Evolutionary conservation across 1,139 yeast species (phyloP).

Genomic region (Blastobotrys apis): DNA sequence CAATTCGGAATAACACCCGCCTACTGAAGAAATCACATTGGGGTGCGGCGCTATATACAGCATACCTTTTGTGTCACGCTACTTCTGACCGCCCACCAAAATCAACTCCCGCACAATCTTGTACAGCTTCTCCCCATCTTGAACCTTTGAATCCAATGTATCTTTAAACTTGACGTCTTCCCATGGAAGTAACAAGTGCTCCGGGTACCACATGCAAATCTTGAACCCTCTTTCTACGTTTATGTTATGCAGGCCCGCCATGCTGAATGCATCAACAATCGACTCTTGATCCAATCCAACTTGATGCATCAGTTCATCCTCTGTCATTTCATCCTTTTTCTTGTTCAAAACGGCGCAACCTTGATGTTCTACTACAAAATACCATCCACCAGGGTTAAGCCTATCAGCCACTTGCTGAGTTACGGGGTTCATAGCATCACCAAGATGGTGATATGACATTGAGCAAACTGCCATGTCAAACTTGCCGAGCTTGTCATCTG

Average conservation of each 20-base stretch:
- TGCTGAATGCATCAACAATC: conserved; percentile 18
- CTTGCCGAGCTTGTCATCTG: conserved; percentile 12
- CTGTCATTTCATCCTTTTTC: neutral
- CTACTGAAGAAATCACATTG: too few species aligned
- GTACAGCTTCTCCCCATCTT: conserved; percentile 17
- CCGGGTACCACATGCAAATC: conserved; percentile 25
- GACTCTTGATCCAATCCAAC: conserved; percentile 23
- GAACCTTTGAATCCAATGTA: neutral
- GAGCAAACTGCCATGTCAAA: conserved; percentile 31
- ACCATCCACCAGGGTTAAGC: conserved; percentile 26
- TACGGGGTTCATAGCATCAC: conserved; percentile 24
- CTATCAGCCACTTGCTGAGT: conserved; percentile 20
- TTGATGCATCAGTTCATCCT: conserved; percentile 16
- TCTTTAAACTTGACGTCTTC: conserved; percentile 5
- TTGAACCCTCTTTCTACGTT: conserved; percentile 17
- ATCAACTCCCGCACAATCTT: conserved; percentile 18
- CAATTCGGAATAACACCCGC: too few species aligned
- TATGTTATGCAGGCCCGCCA: conserved; percentile 24
- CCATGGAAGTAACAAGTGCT: conserved; percentile 18
- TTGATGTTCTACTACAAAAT: conserved; percentile 24
- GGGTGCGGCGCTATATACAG: too few species aligned
- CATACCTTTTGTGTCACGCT: too few species aligned
- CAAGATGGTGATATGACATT: conserved; percentile 31
- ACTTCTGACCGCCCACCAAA: conserved; percentile 19
- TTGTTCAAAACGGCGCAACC: too few species aligned